Conservation (phyloP, 495 filamentous ascomycete genomes). For the Melanomma pulvis-pyrius region DNA sequence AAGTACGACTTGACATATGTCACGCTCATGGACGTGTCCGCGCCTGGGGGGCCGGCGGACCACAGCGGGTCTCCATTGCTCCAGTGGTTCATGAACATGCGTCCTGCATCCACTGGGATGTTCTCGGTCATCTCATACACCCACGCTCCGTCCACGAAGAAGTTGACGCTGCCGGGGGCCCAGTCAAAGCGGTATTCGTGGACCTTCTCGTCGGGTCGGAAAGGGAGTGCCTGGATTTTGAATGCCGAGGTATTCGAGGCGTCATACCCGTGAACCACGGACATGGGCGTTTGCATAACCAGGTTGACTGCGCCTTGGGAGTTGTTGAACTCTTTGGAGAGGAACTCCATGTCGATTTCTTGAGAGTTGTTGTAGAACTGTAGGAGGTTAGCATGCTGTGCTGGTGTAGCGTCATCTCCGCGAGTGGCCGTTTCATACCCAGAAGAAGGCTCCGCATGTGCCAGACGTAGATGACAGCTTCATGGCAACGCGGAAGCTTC, state of each 20-base stretch:
- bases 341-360: slow-evolving; percentile 79
- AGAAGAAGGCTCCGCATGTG: slow-evolving; percentile 79
- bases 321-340: slow-evolving; percentile 59
- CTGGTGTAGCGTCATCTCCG: not conserved
- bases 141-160: slow-evolving; percentile 64
- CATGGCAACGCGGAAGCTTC: slow-evolving; percentile 68
- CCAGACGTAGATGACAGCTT: slow-evolving; percentile 61
- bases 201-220: slow-evolving; percentile 60
- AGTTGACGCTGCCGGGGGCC: slow-evolving; percentile 59
- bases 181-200: slow-evolving; percentile 83
- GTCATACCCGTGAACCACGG: slow-evolving; percentile 58
- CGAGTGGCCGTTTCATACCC: slow-evolving; percentile 52
- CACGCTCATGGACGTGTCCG: slow-evolving; percentile 63
- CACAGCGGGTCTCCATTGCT: slow-evolving; percentile 71
- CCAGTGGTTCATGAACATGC: slow-evolving; percentile 74
- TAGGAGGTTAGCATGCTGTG: not conserved
- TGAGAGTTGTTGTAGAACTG: slow-evolving; percentile 77
- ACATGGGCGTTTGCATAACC: slow-evolving; percentile 66
- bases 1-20: slow-evolving; percentile 76
- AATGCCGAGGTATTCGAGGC: slow-evolving; percentile 59
- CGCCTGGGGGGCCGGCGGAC: slow-evolving; percentile 67
- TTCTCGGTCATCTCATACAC: slow-evolving; percentile 58
- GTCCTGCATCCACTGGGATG: slow-evolving; percentile 60
- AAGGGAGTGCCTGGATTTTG: slow-evolving; percentile 58
- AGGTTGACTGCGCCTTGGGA: slow-evolving; percentile 63